Conservation (phyloP, 2,329 filamentous ascomycete species). For the Alternaria incomplexa region DNA sequence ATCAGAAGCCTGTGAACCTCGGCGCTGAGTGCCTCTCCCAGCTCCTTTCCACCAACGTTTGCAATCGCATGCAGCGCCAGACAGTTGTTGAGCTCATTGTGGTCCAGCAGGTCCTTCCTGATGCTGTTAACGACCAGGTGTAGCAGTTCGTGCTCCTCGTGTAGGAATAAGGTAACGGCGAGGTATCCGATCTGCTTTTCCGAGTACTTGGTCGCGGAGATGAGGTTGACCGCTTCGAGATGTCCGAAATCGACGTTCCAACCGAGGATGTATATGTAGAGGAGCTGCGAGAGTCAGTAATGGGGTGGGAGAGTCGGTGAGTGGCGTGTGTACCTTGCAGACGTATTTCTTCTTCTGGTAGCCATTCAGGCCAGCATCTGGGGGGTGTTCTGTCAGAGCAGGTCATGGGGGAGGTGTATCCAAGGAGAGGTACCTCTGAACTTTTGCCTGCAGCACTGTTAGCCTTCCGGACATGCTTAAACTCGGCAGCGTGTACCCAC, state of each 20-base stretch:
- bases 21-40: constrained; percentile 89
- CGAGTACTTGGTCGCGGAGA: constrained; percentile 95
- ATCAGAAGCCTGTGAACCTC: constrained; percentile 95
- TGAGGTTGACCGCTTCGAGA: constrained; percentile 95
- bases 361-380: constrained; percentile 85
- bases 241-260: constrained; percentile 99
- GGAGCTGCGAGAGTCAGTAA: constrained; percentile 60
- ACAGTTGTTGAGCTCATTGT: constrained; percentile 98
- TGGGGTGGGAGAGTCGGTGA: neutral
- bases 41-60: constrained; percentile 94
- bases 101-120: constrained; percentile 89
- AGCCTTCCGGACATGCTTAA: constrained; percentile 22
- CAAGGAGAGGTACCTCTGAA: constrained; percentile 72
- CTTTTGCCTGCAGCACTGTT: constrained; percentile 70
- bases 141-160: constrained; percentile 94
- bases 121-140: constrained; percentile 99
- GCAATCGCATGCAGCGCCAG: constrained; percentile 95
- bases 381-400: constrained; percentile 18
- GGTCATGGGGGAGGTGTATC: neutral
- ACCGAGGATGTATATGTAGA: constrained; percentile 98
- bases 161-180: constrained; percentile 94
- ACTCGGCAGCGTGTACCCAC: constrained; percentile 50
- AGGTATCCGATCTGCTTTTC: constrained; percentile 99
- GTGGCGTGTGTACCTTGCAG: constrained; percentile 72
- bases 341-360: constrained; percentile 99